Evolutionary conservation across 306 rosid genomes (phyloP), one percentile per base, ranked within the genome.

Genomic region (Mimosa bimucronata): DNA sequence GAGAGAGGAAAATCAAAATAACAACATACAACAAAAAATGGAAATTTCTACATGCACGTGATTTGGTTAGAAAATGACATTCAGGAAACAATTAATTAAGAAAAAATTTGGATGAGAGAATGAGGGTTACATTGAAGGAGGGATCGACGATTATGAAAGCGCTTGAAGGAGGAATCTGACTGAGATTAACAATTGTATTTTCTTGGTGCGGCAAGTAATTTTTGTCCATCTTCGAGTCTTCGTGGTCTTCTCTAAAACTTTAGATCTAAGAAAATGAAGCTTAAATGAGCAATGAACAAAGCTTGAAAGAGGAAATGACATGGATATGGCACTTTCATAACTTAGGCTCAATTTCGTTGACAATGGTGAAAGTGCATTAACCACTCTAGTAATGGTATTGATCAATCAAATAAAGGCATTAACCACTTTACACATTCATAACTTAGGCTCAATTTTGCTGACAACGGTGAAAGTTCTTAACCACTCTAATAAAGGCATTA

Each of bases 131-230:
- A 75, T 68, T 71, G 67, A 85, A 50, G 30, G 83, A 65, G 44
- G 41, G n/a, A 68, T 34, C 75, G 23, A 5, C n/a, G 78, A 72
- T 14, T 52, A 19, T 44, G 44, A 29, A 23, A 19, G 83, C 85
- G 62, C 83, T 72, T 64, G 81, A 71, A 11, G 88, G 84, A 19
- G 88, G 85, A 66, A 80, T 82, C 42, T 69, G 80, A 42, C 44
- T 71, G 76, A 80, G 84, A 80, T 46, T 74, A 55, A 80, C 3
- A 30, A 69, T 15, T 55, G 55, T 3, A 29, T 45, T 73, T 12
- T 34, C 37, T 2, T 42, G 50, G 25, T 18, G 45, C n/a, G n/a
- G n/a, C n/a, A 68, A 66, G 76, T 2, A 70, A 18, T 50, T 80
- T 3, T n/a, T 48, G 40, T 83, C 75, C 82, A 84, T 78, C 15